Evolutionary conservation across 305 asterid genomes (phyloP).

Genomic region (Petunia hybrid): DNA sequence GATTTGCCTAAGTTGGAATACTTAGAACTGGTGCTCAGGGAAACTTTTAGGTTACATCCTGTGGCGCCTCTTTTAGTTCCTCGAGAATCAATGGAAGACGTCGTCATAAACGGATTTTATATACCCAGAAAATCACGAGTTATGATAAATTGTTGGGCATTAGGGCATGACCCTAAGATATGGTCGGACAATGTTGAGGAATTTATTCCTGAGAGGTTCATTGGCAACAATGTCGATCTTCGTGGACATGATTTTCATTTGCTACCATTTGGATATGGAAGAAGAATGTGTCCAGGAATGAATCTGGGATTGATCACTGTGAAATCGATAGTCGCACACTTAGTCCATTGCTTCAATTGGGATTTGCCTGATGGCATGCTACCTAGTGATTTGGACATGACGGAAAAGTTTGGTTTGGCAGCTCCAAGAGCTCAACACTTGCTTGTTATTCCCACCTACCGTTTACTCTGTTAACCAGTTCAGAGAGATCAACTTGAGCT

Average conservation of each 20-base stretch:
- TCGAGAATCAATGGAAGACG: slow-evolving; percentile 30
- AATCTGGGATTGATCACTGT: slow-evolving; percentile 32
- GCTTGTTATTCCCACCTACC: slow-evolving; percentile 29
- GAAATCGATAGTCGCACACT: slow-evolving; percentile 26
- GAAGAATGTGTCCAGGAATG: slow-evolving; percentile 32
- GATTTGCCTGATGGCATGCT: slow-evolving; percentile 29
- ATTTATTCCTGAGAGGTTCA: slow-evolving; percentile 32
- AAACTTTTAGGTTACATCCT: slow-evolving; percentile 32
- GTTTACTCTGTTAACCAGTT: slow-evolving; percentile 1
- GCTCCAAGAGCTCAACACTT: slow-evolving; percentile 28
- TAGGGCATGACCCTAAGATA: slow-evolving; percentile 28
- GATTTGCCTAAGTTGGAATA: slow-evolving; percentile 32
- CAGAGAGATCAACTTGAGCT: background rate
- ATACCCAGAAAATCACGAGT: slow-evolving; percentile 28
- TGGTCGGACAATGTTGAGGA: slow-evolving; percentile 30
- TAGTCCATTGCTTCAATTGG: slow-evolving; percentile 35
- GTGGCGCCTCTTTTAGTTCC: slow-evolving; percentile 31
- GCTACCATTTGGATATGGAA: slow-evolving; percentile 32
- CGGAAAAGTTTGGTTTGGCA: slow-evolving; percentile 32
- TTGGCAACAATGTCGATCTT: background rate
- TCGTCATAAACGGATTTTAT: slow-evolving; percentile 11
- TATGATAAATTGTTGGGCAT: slow-evolving; percentile 31
- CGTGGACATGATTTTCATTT: slow-evolving; percentile 31
- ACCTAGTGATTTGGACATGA: slow-evolving; percentile 32
- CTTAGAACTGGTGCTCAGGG: slow-evolving; percentile 32